Conservation (phyloP, 345 rosid species). For the Clausena lansium region DNA sequence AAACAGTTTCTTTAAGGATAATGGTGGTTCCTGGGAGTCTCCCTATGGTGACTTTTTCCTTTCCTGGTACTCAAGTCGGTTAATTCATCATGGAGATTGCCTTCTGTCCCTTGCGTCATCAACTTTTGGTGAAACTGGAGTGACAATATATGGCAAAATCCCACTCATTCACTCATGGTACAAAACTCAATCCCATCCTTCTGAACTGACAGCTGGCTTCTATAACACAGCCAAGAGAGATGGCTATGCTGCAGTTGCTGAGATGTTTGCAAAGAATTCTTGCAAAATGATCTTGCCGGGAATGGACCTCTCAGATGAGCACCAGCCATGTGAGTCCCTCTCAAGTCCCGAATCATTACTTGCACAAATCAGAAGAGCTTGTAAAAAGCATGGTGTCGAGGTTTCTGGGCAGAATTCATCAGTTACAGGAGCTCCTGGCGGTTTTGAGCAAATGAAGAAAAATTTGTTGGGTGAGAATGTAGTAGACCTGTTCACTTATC, state of each 20-base stretch:
- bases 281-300: slow-evolving; percentile 84
- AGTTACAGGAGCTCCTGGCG: slow-evolving; percentile 35
- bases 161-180: slow-evolving; percentile 76
- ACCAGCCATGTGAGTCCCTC: slow-evolving; percentile 42
- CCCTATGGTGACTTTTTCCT: slow-evolving; percentile 83
- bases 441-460: slow-evolving; percentile 67
- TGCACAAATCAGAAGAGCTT: slow-evolving; percentile 52
- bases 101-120: slow-evolving; percentile 68
- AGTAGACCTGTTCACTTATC: slow-evolving; percentile 64
- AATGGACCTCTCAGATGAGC: slow-evolving; percentile 72
- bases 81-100: slow-evolving; percentile 66
- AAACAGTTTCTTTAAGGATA: slow-evolving; percentile 63
- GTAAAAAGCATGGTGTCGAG: slow-evolving; percentile 58
- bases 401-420: slow-evolving; percentile 75
- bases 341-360: slow-evolving; percentile 71
- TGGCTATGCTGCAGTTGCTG: slow-evolving; percentile 58
- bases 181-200: slow-evolving; percentile 63
- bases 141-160: slow-evolving; percentile 52
- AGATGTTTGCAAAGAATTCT: slow-evolving; percentile 70
- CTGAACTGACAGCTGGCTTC: slow-evolving; percentile 82
- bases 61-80: slow-evolving; percentile 78
- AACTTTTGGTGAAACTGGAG: slow-evolving; percentile 34
- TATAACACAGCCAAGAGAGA: slow-evolving; percentile 56
- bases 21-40: slow-evolving; percentile 84
- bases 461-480: slow-evolving; percentile 36